These are phyloP conservation scores for Yarrowia sp. DNA, from an alignment of 805 yeast genomes.

Conservation along the genomic window DNA sequence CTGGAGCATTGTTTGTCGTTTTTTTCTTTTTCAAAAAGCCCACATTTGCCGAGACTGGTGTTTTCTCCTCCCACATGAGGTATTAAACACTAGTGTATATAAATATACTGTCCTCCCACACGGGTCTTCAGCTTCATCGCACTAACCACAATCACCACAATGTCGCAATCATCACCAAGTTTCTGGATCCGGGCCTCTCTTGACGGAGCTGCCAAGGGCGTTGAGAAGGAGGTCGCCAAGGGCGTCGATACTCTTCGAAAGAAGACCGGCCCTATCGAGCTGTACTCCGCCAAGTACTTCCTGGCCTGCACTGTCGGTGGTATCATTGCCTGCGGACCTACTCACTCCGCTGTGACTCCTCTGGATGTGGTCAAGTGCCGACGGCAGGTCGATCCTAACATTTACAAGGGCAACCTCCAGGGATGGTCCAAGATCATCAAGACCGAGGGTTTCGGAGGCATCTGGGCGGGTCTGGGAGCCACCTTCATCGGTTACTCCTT, in stretches of 20 bases:
- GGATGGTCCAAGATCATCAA: constrained; percentile 78
- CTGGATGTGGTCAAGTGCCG: constrained; percentile 92
- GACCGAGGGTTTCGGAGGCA: constrained; percentile 69
- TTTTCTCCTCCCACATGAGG: not conserved
- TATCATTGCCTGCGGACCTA: constrained; percentile 87
- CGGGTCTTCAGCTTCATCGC: too few relatives aligned
- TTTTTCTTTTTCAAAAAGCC: too few relatives aligned
- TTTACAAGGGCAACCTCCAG: constrained; percentile 73
- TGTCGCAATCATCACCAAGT: constrained; percentile 16
- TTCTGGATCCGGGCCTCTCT: constrained; percentile 38
- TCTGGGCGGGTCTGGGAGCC: constrained; percentile 88
- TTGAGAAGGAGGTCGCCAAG: constrained; percentile 33
- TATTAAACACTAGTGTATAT: not conserved
- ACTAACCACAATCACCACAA: not conserved
- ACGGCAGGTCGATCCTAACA: constrained; percentile 73
- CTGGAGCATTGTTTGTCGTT: not conserved
- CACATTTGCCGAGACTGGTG: not conserved
- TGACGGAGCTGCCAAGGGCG: constrained; percentile 38
- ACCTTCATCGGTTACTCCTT: constrained; percentile 89
- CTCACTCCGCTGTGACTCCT: constrained; percentile 91
- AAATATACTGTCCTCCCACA: not conserved
- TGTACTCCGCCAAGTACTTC: constrained; percentile 59
- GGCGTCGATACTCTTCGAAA: constrained; percentile 27
- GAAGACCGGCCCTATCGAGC: constrained; percentile 42
- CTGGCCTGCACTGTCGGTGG: constrained; percentile 73